Percentiles rank a stretch among this genome's conserved stretches.
Conservation (phyloP, 306 rosid genomes). For the Lablab purpureus region DNA sequence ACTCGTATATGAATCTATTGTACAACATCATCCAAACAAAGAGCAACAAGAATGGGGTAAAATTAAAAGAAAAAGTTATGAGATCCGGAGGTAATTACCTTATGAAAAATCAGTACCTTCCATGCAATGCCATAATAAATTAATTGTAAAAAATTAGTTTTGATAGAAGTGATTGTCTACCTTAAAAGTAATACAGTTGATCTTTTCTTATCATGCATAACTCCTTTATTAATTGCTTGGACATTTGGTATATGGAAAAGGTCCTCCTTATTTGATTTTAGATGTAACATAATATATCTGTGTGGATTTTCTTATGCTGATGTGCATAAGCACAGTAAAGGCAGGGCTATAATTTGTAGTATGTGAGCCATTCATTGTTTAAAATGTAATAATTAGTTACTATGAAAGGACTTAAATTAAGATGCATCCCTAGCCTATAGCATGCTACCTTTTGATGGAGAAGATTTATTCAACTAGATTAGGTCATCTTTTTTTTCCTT, state of each 20-base stretch:
- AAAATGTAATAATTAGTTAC: constrained; percentile 7
- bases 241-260: constrained; percentile 17
- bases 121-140: neutral
- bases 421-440: constrained; percentile 23
- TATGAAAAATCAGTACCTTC: neutral
- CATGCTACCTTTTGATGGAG: constrained; percentile 35
- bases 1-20: constrained; percentile 23
- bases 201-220: constrained; percentile 10
- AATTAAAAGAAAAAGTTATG: neutral
- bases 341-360: constrained; percentile 26
- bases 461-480: constrained; percentile 42
- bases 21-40: constrained; percentile 31
- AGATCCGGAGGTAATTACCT: constrained; percentile 15
- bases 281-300: constrained; percentile 7
- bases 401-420: constrained; percentile 16
- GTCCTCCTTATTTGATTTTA: constrained; percentile 10
- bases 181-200: constrained; percentile 24
- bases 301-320: constrained; percentile 23
- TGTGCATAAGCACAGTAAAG: constrained; percentile 9
- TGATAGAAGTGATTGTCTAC: constrained; percentile 9
- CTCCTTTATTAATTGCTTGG: constrained; percentile 6
- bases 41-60: constrained; percentile 6
- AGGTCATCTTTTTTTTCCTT: constrained; percentile 34
- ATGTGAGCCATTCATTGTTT: constrained; percentile 40
- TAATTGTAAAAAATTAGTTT: constrained; percentile 10